Percentiles rank a stretch among this genome's conserved stretches.
Evolutionary conservation across 2,329 filamentous ascomycete genomes (phyloP).

Genomic region (Hymenoscyphus fructigenus): DNA sequence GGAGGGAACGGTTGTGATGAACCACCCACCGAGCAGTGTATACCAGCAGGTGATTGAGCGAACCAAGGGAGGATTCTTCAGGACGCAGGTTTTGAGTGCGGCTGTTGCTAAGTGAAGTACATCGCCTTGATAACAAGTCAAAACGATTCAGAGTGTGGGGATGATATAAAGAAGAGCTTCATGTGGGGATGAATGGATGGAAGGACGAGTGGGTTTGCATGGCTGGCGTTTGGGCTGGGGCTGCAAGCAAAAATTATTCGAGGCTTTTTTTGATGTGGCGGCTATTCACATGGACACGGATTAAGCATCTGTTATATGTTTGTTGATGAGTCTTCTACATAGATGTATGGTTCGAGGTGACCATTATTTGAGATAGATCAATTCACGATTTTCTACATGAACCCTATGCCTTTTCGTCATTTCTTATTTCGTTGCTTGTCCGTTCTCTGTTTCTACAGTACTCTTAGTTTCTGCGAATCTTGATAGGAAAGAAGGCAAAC

Average conservation of each 20-base stretch:
- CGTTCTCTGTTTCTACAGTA: background rate
- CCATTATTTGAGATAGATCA: constrained; percentile 4
- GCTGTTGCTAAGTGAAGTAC: constrained; percentile 38
- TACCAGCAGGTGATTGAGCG: constrained; percentile 99
- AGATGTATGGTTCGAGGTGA: background rate
- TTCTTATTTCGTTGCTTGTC: background rate
- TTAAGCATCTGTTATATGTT: background rate
- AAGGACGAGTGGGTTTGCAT: constrained; percentile 14
- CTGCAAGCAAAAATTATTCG: constrained; percentile 7
- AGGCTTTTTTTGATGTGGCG: constrained; percentile 1
- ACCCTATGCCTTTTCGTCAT: no score
- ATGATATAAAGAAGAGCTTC: constrained; percentile 7
- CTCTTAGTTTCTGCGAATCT: background rate
- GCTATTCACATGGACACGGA: background rate
- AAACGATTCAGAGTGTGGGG: constrained; percentile 8
- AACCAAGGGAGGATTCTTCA: constrained; percentile 98
- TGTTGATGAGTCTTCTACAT: background rate
- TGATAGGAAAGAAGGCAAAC: no score
- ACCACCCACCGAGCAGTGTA: constrained; percentile 96
- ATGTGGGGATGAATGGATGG: background rate
- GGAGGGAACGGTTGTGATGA: constrained; percentile 98
- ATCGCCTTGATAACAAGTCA: background rate
- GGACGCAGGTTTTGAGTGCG: constrained; percentile 83
- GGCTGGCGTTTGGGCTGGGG: constrained; percentile 26
- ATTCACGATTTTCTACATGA: constrained; percentile 2